Evolutionary conservation across 768 basidiomycete genomes (phyloP).

Genomic region (Rhodotorula sphaerocarpa): DNA sequence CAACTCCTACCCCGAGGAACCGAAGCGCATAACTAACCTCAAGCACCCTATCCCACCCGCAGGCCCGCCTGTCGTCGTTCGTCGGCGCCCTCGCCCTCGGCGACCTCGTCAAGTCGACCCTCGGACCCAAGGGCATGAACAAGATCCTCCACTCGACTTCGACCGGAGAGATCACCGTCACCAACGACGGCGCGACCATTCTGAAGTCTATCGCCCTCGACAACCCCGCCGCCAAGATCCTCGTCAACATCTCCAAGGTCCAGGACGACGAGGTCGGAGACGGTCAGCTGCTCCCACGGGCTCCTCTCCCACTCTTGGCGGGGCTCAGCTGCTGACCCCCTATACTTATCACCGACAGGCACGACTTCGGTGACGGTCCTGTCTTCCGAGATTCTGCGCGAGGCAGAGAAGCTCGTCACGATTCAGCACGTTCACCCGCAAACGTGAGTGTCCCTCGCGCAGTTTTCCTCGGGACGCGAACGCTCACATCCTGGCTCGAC

Average conservation of each 20-base stretch:
- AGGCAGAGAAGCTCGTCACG: constrained; percentile 87
- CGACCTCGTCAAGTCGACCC: constrained; percentile 95
- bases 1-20: too few relatives aligned
- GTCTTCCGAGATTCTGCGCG: constrained; percentile 79
- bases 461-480: neutral
- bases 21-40: too few relatives aligned
- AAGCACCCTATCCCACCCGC: neutral
- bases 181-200: constrained; percentile 98
- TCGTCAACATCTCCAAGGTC: constrained; percentile 99
- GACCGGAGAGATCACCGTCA: constrained; percentile 86
- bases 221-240: constrained; percentile 96
- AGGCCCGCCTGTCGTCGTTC: constrained; percentile 95
- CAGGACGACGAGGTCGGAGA: constrained; percentile 99
- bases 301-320: too few relatives aligned
- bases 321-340: too few relatives aligned
- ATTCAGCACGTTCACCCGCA: constrained; percentile 87
- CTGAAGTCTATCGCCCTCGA: constrained; percentile 95
- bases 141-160: constrained; percentile 92
- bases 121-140: constrained; percentile 99
- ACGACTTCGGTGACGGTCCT: constrained; percentile 86
- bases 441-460: constrained; percentile 47
- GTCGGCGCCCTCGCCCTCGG: constrained; percentile 94
- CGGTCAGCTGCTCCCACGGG: constrained; percentile 43
- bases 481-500: neutral
- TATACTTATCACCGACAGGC: constrained; percentile 44